Evolutionary conservation across 2,329 filamentous ascomycete genomes (phyloP).

Genomic region (Septoria linicola): DNA sequence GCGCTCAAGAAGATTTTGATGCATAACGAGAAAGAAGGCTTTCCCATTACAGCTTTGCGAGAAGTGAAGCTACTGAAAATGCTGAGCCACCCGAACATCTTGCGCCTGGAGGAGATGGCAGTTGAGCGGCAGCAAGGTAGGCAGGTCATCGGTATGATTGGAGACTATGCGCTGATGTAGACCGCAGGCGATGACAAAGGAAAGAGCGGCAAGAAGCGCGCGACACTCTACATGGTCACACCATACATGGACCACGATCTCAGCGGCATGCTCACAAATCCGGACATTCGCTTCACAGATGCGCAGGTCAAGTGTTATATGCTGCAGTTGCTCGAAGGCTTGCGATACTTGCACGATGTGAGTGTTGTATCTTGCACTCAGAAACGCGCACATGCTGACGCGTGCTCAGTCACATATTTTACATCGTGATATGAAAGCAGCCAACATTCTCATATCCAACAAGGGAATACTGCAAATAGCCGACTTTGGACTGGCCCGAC

Average conservation of each 20-base stretch:
- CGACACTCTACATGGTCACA: constrained; percentile 97
- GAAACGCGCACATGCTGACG: neutral
- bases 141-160: constrained; percentile 7
- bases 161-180: constrained; percentile 10
- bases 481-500: constrained; percentile 90
- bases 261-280: constrained; percentile 94
- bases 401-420: constrained; percentile 62
- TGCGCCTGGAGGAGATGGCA: constrained; percentile 91
- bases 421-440: constrained; percentile 98
- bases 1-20: constrained; percentile 98
- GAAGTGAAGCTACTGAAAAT: constrained; percentile 98
- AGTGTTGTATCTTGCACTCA: constrained; percentile 13
- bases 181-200: constrained; percentile 34
- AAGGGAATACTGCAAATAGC: constrained; percentile 90
- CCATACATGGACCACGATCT: constrained; percentile 99
- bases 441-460: constrained; percentile 95
- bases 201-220: constrained; percentile 55
- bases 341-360: constrained; percentile 83
- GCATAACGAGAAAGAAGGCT: constrained; percentile 99
- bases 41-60: constrained; percentile 95
- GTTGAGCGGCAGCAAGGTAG: constrained; percentile 81
- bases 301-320: constrained; percentile 98
- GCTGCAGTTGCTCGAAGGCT: constrained; percentile 84
- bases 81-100: constrained; percentile 83
- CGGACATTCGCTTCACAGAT: constrained; percentile 79